Conservation (phyloP, 805 yeast species). For the Yamadazyma tumulicola region DNA sequence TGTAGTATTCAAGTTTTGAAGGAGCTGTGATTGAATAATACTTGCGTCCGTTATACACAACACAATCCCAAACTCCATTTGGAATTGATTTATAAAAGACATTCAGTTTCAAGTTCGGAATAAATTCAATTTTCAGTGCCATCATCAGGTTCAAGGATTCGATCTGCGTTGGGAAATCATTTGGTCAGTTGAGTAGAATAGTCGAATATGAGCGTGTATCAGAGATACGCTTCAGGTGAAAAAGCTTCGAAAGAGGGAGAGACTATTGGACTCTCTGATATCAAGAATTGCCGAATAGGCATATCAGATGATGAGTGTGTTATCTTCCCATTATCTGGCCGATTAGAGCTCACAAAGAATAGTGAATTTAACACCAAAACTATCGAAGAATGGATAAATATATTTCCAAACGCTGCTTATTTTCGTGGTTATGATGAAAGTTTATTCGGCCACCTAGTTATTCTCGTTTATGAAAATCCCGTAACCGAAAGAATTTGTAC, state of each 20-base stretch:
- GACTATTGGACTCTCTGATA: background rate
- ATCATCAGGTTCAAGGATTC: no score
- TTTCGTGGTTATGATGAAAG: constrained; percentile 53
- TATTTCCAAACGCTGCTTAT: constrained; percentile 49
- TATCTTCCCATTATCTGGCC: constrained; percentile 24
- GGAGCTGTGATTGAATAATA: no score
- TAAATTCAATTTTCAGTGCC: no score
- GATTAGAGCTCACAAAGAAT: constrained; percentile 16
- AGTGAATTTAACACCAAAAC: constrained; percentile 10
- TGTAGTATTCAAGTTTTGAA: no score
- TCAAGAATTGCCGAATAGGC: no score
- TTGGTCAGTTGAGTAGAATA: no score
- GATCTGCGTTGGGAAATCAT: no score
- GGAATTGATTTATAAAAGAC: no score
- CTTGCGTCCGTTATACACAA: no score
- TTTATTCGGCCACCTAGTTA: constrained; percentile 43
- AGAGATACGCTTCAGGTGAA: constrained; percentile 36
- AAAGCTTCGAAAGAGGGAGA: background rate
- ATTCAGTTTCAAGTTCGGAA: no score
- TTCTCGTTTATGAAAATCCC: constrained; percentile 50
- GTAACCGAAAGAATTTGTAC: constrained; percentile 47
- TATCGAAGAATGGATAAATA: constrained; percentile 31
- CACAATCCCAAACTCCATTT: no score
- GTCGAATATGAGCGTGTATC: constrained; percentile 34
- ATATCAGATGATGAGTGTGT: constrained; percentile 7